Evolutionary conservation across 2,329 filamentous ascomycete genomes (phyloP), one percentile per base, ranked within the genome.

Genomic region (Cladosporium phlei): DNA sequence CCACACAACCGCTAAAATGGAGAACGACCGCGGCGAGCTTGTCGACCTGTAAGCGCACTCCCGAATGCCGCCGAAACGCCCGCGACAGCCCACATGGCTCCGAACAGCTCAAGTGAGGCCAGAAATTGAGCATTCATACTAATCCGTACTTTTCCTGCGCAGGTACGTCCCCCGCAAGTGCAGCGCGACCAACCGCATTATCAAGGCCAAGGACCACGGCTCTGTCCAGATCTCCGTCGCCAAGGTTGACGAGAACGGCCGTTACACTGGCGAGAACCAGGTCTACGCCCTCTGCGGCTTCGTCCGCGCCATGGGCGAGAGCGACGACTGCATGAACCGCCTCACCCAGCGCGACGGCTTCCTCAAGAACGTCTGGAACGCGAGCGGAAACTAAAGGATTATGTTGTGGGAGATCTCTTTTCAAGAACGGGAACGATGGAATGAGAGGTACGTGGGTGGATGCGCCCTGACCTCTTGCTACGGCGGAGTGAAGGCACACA

Each of bases 21-120:
- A 98, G 83, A 98, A 98, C 89, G 93, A 97, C 81, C 89, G 89
- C 79, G 91, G 91, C 79, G 89, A 97, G 77, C 90, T 96, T 78
- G 93, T 97, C 75, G 91, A 97, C 79, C 89, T 95, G 88, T 95
- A 84, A 76, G 85, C 75, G 49, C 17, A 11, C 38, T 21, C 38
- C 28, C 25, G 17, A n/a, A 14, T 33, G 25, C 20, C 12, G 11
- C 39, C n/a, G 14, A 19, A 43, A 11, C 39, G 22, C 48, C 37
- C 44, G 50, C 11, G 12, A 35, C n/a, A 28, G 22, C 14, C 16
- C 11, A 16, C 14, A 34, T 21, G 16, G 29, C 20, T 22, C 7
- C 17, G 21, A 12, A 25, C 32, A 45, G 21, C 30, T 30, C 16
- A 35, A 21, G 5, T 38, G 16, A 46, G 34, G 12, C 46, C 28